Conservation (phyloP, 345 rosid species). For the Populus simonii region DNA sequence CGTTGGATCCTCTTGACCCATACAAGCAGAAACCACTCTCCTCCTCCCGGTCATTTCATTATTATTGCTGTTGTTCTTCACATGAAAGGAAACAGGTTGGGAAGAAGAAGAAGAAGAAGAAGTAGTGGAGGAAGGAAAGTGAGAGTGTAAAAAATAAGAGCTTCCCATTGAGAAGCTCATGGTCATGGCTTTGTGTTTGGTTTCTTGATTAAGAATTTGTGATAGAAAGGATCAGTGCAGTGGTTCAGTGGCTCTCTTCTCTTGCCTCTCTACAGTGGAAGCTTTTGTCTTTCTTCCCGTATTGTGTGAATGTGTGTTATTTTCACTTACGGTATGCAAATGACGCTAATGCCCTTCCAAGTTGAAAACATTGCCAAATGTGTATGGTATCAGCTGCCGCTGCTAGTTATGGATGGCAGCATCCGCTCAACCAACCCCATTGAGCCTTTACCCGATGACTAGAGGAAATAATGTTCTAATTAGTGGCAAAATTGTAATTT, state of each 20-base stretch:
- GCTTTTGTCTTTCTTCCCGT: not conserved
- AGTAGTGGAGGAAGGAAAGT: constrained; percentile 27
- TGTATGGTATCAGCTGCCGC: no score
- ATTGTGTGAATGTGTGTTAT: not conserved
- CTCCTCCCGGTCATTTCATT: constrained; percentile 39
- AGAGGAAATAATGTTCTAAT: no score
- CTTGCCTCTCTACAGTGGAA: no score
- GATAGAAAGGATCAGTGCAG: not conserved
- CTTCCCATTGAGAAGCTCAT: constrained; percentile 50
- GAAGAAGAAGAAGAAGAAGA: constrained; percentile 32
- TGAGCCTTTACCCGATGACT: no score
- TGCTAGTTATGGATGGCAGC: no score
- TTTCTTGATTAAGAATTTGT: not conserved
- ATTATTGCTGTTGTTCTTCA: not conserved
- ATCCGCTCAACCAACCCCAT: no score
- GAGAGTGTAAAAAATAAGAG: constrained; percentile 41
- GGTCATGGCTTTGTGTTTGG: not conserved
- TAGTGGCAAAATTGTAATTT: no score
- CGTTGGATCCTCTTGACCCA: constrained; percentile 28
- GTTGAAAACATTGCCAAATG: no score
- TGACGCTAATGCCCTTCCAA: no score
- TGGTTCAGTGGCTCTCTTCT: not conserved
- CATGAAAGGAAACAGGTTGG: constrained; percentile 26
- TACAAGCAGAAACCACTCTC: constrained; percentile 35
- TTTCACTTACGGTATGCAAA: no score